Evolutionary conservation across 1,139 yeast genomes (phyloP), one percentile per base, ranked within the genome.

Genomic region (Meyerozyma carpophila): DNA sequence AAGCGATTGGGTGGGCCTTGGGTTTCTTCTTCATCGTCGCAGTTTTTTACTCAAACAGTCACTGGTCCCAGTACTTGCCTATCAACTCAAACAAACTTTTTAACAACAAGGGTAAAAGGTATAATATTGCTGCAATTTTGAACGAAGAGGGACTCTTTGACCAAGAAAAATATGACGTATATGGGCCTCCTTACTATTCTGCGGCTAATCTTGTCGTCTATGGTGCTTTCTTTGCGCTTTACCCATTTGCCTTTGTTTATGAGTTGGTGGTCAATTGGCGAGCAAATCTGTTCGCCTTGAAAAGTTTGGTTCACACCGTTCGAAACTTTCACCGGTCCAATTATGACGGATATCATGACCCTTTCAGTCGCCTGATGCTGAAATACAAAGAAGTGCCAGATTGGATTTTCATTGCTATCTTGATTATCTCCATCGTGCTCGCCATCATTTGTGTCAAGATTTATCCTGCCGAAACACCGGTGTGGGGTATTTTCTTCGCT

Each of bases 401-500:
- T 28, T 58, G 60, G 59, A 44, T 37, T 4, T 58, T 56, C 46
- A 21, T 49, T 16, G 21, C 44, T 10, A 51, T 58, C 4, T 54
- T 58, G 50, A 37, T 57, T 13, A 38, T 55, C 13, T 52, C 59
- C 4, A 44, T 56, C 37, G 55, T 53, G 5, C 41, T 57, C 36
- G 57, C 56, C 2, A 57, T 58, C 32, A 51, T 76, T 3, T 68
- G 76, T 45, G 72, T 79, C 18, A 58, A 73, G 49, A 60, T 68
- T 1, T 79, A 75, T 52, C 62, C 77, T 16, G 67, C 78, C 9
- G 67, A 73, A 42, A 70, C 79, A 44, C 82, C 82, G 4, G 71
- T 77, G 6, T 79, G 82, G 82, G 75, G 77, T 42, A 63, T 81
- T 29, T 79, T 80, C 65, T 76, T 81, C 50, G 73, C 81, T 1